phyloP scores from a whole-genome alignment of 2,329 filamentous ascomycete species.

The Clarireedia homoeocarpa region DNA sequence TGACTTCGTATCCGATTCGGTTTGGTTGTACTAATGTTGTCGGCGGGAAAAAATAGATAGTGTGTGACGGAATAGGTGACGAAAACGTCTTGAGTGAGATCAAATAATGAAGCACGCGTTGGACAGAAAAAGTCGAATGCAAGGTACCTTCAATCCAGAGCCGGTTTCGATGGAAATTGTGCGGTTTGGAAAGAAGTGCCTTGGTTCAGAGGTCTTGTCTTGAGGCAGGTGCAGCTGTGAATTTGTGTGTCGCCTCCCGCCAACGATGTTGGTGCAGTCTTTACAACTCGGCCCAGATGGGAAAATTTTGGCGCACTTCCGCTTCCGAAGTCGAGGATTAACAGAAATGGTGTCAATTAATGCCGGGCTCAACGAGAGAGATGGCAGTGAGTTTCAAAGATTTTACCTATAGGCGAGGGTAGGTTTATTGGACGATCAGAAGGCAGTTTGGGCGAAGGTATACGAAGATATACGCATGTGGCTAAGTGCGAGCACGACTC shows the following conservation, averaged over 20 bases:
- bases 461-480: slow-evolving; percentile 1
- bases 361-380: not conserved
- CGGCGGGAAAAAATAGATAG: not conserved
- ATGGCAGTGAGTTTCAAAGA: slow-evolving; percentile 6
- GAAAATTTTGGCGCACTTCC: slow-evolving; percentile 1
- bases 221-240: not conserved
- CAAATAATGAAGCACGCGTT: not conserved
- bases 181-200: not conserved
- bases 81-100: not conserved
- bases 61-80: not conserved
- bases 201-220: not conserved
- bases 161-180: not conserved
- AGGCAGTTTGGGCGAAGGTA: too few relatives aligned
- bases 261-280: not conserved
- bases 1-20: not conserved
- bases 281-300: not conserved
- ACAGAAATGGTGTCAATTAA: slow-evolving; percentile 1
- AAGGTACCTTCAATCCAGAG: not conserved
- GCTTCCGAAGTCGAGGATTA: not conserved
- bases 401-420: not conserved
- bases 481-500: not conserved
- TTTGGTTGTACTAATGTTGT: not conserved
- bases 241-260: not conserved
- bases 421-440: not conserved
- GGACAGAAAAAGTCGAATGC: not conserved